Evolutionary conservation across 345 rosid species (phyloP).

Genomic region (Viola odorata): DNA sequence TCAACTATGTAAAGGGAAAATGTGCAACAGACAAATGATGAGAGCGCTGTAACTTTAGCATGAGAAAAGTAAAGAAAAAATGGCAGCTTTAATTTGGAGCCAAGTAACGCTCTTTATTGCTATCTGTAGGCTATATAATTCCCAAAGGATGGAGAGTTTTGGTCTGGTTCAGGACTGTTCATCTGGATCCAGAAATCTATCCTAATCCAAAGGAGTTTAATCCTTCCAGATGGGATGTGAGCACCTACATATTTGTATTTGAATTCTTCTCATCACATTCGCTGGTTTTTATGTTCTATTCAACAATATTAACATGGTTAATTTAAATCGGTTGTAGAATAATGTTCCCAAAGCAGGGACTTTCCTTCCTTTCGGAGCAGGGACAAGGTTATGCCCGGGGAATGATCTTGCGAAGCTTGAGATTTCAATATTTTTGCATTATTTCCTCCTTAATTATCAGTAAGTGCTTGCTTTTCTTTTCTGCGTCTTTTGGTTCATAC

Average conservation of each 20-base stretch:
- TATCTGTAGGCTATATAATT: too few species aligned
- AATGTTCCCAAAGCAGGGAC: constrained; percentile 35
- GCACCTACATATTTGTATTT: not conserved
- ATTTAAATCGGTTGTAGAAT: constrained; percentile 14
- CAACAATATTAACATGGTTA: not conserved
- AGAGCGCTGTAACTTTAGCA: too few species aligned
- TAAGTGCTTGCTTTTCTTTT: constrained; percentile 12
- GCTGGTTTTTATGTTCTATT: not conserved
- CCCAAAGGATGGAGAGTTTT: too few species aligned
- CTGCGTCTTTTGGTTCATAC: too few species aligned
- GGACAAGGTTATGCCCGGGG: constrained; percentile 46
- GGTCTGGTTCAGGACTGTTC: too few species aligned
- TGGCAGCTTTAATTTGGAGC: too few species aligned
- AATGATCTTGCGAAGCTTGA: constrained; percentile 50
- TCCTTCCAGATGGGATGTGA: constrained; percentile 53
- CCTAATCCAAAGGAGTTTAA: constrained; percentile 31
- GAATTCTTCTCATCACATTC: not conserved
- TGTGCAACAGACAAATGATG: too few species aligned
- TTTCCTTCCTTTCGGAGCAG: constrained; percentile 51
- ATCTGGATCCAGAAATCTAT: too few species aligned
- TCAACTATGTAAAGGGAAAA: too few species aligned
- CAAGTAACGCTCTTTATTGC: too few species aligned
- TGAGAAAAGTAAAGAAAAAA: too few species aligned
- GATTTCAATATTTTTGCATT: constrained; percentile 40
- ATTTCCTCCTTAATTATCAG: constrained; percentile 43